Base-by-base conservation (phyloP, 306 rosid genomes). In the Corylus heterophylla region DNA sequence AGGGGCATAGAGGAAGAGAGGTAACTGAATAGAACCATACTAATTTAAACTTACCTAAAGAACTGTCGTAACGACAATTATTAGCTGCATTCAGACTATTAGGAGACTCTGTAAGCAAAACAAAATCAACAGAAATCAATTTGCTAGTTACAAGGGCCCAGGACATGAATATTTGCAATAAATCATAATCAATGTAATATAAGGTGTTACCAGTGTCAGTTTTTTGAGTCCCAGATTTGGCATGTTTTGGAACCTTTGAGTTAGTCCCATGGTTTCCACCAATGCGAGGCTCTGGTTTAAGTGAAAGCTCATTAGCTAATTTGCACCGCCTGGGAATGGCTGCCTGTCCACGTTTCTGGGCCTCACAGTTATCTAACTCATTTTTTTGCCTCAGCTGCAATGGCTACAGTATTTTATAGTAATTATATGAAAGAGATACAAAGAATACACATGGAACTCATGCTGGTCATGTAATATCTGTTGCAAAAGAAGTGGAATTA, bases 21-120 rank as follows among this genome's bases (percentile, higher is more conserved):
- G 27, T 74, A 54, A 49, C 48, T 35, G 51, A 55, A 59, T 7
- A 45, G 50, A 71, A 2, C 45, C 6, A 45, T 58, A 42, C 20
- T 62, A 69, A 61, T 39, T 39, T 67, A 68, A 75, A 75, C 91
- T 68, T 89, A 93, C 98, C 95, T 88, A 93, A 85, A 71, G 97
- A 93, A 83, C 91, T 91, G 83, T 91, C 97, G 52, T 83, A 91
- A 56, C 95, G 97, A 81, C 94, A 85, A 73, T 78, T 78, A 76
- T 45, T 86, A 79, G 64, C 86, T 63, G 82, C 84, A 75, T 69
- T 39, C 42, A 50, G 58, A 59, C 85, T 84, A 47, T 85, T 82
- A 55, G 76, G 45, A 78, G 90, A 67, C 74, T 83, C 97, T 69
- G 73, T 58, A 49, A 64, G n/a, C 63, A 48, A 81, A 74, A 82